Conservation (phyloP, 345 rosid species). For the Ailanthus altissimus region DNA sequence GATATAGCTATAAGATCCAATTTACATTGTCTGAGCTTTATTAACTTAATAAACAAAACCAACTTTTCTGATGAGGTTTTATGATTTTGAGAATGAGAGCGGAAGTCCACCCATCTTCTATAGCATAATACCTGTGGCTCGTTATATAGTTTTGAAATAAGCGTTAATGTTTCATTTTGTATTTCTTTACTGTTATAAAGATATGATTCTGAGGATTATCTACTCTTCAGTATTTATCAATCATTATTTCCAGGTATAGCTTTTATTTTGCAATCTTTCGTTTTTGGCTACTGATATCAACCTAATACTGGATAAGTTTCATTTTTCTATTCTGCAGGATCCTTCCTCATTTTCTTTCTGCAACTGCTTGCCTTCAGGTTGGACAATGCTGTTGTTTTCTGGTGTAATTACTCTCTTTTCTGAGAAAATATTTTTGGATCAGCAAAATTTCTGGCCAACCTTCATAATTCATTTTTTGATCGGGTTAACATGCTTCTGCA, state of each 20-base stretch:
- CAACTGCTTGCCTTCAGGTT: constrained; percentile 74
- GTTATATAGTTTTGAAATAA: background rate
- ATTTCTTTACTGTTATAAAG: constrained; percentile 58
- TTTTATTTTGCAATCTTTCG: constrained; percentile 8
- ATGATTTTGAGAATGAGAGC: background rate
- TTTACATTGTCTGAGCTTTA: background rate
- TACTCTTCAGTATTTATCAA: constrained; percentile 73
- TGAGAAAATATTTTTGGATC: constrained; percentile 53
- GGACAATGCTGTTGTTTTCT: constrained; percentile 58
- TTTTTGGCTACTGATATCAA: constrained; percentile 3
- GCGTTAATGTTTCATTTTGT: background rate
- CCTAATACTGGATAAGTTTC: constrained; percentile 11
- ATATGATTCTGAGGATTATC: constrained; percentile 76
- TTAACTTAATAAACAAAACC: background rate
- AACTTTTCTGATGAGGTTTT: background rate
- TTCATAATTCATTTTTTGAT: constrained; percentile 49
- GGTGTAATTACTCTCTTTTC: constrained; percentile 55
- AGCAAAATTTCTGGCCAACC: constrained; percentile 57
- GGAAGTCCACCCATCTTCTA: background rate
- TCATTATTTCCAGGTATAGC: constrained; percentile 71
- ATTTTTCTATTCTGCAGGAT: constrained; percentile 39
- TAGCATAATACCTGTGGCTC: background rate
- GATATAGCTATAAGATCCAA: background rate
- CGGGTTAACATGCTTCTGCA: constrained; percentile 53
- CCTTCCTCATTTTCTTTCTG: constrained; percentile 61